phyloP scores from a whole-genome alignment of 1,284 basidiomycete genomes.

The Puccinia hordei region DNA sequence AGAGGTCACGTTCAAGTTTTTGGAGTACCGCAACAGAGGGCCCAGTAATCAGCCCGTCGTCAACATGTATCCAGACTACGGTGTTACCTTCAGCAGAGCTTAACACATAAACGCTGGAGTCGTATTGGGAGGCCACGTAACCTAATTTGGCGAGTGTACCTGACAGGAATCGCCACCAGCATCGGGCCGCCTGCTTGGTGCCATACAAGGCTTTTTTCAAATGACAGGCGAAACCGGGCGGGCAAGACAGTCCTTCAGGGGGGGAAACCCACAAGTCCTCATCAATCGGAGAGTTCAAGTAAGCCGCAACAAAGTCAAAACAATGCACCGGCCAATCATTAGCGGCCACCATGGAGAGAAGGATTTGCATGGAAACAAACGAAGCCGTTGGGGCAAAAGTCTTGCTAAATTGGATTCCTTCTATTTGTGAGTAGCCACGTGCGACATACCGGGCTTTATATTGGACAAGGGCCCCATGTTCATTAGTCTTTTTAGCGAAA shows the following conservation, averaged over 20 bases:
- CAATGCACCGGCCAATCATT: background rate
- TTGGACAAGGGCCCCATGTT: background rate
- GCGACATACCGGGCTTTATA: conserved; percentile 52
- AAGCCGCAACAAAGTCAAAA: conserved; percentile 24
- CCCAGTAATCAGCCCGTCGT: background rate
- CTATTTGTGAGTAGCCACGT: conserved; percentile 47
- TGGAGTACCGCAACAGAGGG: background rate
- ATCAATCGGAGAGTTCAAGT: conserved; percentile 12
- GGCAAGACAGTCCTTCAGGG: background rate
- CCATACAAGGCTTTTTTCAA: conserved; percentile 5
- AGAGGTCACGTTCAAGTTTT: background rate
- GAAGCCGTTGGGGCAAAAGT: background rate
- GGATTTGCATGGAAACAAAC: background rate
- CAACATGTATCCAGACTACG: background rate
- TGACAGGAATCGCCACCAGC: conserved; percentile 1
- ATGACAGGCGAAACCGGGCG: background rate
- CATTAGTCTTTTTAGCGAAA: conserved; percentile 27
- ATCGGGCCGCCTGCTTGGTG: conserved; percentile 3
- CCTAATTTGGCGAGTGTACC: background rate
- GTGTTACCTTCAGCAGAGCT: too few species aligned
- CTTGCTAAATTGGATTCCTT: conserved; percentile 46
- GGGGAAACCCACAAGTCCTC: conserved; percentile 2
- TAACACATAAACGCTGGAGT: background rate
- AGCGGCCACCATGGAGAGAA: background rate
- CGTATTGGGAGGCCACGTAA: background rate